Base-by-base conservation (phyloP, 306 rosid genomes). In the Adenanthera pavonina region DNA sequence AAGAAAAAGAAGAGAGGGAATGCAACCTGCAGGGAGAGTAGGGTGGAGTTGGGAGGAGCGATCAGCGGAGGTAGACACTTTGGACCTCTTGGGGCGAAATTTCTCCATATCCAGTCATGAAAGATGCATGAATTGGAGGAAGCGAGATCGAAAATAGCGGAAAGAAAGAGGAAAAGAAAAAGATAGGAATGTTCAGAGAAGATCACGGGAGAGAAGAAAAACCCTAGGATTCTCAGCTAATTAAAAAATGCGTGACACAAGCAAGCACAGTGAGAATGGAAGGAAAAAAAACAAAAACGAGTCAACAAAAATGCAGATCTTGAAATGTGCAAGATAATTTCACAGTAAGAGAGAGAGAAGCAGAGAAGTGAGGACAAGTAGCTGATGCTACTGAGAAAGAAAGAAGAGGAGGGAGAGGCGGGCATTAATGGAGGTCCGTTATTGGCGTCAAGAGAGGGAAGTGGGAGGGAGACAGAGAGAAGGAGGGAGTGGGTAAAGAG, bases 81-180 rank as follows among this genome's bases (percentile, higher is more conserved):
- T 84, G 86, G 88, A 88, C 72, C 88, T 86, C 87, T 57, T 60
- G 72, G 66, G 81, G 74, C 91, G 92, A 65, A 84, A 69, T 64
- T 86, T 88, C 53, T 95, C 94, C 97, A 93, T 89, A 6, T 8
- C 0, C 83, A 64, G 60, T 81, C 97, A 90, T 88, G 84, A 44
- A 88, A 86, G 72, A 76, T 2, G 69, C 38, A 78, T 35, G 53
- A 78, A n/a, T 69, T 20, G 43, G 59, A 74, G 44, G 80, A 33
- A 62, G 76, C 68, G n/a, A 72, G 89, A 86, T 79, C 54, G 83
- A 56, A 56, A 54, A 77, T 15, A 19, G 13, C 48, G 74, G 41
- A 74, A 61, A 41, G 13, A 19, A 36, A 61, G 51, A 10, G 25
- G 12, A 47, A 54, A 47, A 6, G 15, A 10, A 33, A 66, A 7